A percentile compares a stretch with the other conserved stretches of the same genome.
Evolutionary conservation across 1,284 basidiomycete genomes (phyloP).

Genomic region (Trichosporon faecale): DNA sequence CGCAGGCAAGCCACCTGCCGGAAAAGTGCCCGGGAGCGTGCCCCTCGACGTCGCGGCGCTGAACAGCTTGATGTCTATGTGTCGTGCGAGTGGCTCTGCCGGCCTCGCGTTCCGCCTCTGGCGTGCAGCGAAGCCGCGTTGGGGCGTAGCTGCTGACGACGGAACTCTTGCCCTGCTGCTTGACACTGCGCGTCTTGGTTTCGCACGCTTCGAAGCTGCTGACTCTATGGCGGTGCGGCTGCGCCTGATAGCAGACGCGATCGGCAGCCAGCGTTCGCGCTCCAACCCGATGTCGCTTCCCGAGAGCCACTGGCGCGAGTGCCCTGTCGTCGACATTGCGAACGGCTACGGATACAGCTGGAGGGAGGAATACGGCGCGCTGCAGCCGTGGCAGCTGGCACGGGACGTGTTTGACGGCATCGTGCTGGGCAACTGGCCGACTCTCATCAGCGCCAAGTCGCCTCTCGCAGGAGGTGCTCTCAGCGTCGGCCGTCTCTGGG

Average conservation of each 20-base stretch:
- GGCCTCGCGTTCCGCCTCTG: slow-evolving; percentile 40
- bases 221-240: slow-evolving; percentile 28
- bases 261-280: slow-evolving; percentile 4
- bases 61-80: slow-evolving; percentile 37
- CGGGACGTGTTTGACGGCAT: slow-evolving; percentile 36
- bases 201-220: slow-evolving; percentile 12
- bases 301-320: slow-evolving; percentile 10
- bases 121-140: slow-evolving; percentile 36
- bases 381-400: slow-evolving; percentile 35
- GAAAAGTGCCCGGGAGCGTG: slow-evolving; percentile 16
- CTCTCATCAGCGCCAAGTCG: slow-evolving; percentile 28
- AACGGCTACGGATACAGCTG: slow-evolving; percentile 21
- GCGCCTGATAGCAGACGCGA: slow-evolving; percentile 30
- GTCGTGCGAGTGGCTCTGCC: slow-evolving; percentile 19
- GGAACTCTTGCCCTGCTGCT: slow-evolving; percentile 36
- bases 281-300: background rate
- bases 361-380: slow-evolving; percentile 24
- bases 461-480: slow-evolving; percentile 32
- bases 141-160: slow-evolving; percentile 37
- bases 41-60: slow-evolving; percentile 34
- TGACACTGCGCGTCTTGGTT: slow-evolving; percentile 29
- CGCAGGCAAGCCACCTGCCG: background rate
- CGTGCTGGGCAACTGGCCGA: slow-evolving; percentile 42
- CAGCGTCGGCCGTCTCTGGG: slow-evolving; percentile 20
- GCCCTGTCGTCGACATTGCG: background rate